These are phyloP conservation scores for Bertia moriformis DNA, from an alignment of 2,329 filamentous ascomycete genomes.

Conservation along the genomic window DNA sequence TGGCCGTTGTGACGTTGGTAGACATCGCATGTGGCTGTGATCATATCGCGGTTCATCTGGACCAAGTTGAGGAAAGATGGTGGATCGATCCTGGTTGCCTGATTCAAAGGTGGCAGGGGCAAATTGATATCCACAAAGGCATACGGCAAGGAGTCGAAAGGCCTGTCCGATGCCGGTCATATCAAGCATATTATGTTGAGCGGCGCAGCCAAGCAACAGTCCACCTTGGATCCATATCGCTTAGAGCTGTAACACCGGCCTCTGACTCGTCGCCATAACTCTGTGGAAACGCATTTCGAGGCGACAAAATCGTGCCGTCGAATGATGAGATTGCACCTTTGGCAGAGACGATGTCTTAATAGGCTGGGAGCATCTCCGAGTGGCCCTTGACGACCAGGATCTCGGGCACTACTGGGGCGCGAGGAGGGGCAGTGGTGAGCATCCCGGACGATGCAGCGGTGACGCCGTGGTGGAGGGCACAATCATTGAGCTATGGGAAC, in stretches of 20 bases:
- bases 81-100: not conserved
- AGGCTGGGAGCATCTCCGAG: not conserved
- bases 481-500: too few species aligned
- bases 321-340: not conserved
- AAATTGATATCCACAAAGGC: not conserved
- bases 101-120: not conserved
- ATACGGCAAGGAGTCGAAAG: not conserved
- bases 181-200: conserved; percentile 1
- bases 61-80: not conserved
- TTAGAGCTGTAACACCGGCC: not conserved
- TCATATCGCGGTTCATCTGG: not conserved
- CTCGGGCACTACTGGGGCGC: too few species aligned
- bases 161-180: not conserved
- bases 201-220: not conserved
- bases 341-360: not conserved
- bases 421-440: too few species aligned
- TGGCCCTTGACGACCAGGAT: not conserved
- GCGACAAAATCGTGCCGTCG: not conserved
- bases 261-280: not conserved
- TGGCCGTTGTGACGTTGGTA: not conserved
- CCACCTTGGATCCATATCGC: not conserved
- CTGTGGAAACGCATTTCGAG: not conserved
- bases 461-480: too few species aligned
- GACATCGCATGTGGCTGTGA: not conserved
- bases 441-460: too few species aligned